Base-by-base conservation (phyloP, 108 stramenopile species). In the Discostella stelligeroides region DNA sequence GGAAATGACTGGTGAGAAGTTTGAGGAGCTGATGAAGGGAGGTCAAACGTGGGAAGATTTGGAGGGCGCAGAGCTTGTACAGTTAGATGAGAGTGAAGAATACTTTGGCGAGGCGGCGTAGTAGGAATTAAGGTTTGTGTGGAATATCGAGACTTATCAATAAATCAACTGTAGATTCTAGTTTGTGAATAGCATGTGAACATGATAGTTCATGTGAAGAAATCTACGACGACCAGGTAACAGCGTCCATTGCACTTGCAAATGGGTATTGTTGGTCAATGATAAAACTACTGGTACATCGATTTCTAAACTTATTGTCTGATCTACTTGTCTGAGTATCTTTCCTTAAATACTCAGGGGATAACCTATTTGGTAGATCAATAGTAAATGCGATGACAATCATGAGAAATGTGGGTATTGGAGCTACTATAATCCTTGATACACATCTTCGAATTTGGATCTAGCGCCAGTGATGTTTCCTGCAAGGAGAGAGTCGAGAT, bases 1-100 rank as follows among this genome's bases (percentile, higher is more conserved):
- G 12, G 69, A 79, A 20, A 85, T 93, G 80, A 93, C 89, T 11
- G 84, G 81, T 8, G 85, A 87, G 60, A 84, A 86, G 76, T 95
- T 84, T 62, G 87, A 92, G 71, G 69, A 77, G 9, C 63, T 90
- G 57, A 42, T 80, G 62, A 77, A 81, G 47, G 69, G 83, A 25
- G 88, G 85, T 8, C 57, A 68, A 7, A 79, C 74, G 5, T 66
- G 56, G 46, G 77, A 76, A 57, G 73, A 84, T 54, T 58, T 82
- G 60, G 85, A 89, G 50, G 86, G 85, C 8, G 82, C 72, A 18
- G 76, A 78, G 57, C 59, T 77, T 48, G 88, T 86, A 29, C 69
- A 72, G 25, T 72, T 83, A 24, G 86, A 83, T 5, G 55, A 71
- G 29, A 75, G 78, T 41, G 84, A 88, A 41, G 82, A 83, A 18